Base-by-base conservation (phyloP, 352 stramenopile species). In the Phytophthora vignae region DNA sequence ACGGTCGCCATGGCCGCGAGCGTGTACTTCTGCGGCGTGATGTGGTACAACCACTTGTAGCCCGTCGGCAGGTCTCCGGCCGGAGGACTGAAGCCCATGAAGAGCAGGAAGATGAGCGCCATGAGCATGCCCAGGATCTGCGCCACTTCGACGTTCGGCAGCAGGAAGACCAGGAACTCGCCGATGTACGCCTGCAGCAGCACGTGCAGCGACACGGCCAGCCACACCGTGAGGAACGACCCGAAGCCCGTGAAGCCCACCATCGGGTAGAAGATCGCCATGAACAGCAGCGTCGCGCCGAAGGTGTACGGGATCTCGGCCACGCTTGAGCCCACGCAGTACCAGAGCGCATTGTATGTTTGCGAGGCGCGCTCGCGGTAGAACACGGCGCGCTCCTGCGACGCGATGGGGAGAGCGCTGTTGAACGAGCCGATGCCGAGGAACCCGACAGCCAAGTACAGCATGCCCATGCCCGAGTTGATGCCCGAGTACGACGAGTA, bases 401-500 rank as follows among this genome's bases (percentile, higher is more conserved):
- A 64, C 0, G 60, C 54, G n/a, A 74, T 54, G 4, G 67, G 67
- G n/a, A 74, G n/a, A 1, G 46, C 56, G 44, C 67, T 74, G 55
- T 36, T 74, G 46, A 74, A 74, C 12, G 64, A 55, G 15, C 38
- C 48, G 49, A 74, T 61, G 6, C 78, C 73, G 27, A 94, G 74
- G 63, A 97, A 97, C 36, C 88, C 56, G 8, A 87, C 83, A 9
- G 82, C 83, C 9, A 90, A 69, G 64, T 94, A 98, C 22, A 97
- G 85, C 12, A 96, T 81, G 5, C 87, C 84, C 12, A 97, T 69
- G 5, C 78, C 82, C 8, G 69, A 63, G 49, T 83, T 83, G n/a
- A 72, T 69, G 15, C 77, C 82, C 1, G 63, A 36, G 19, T 75
- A 85, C 14, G 77, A 80, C 8, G 55, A 64, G 40, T 80, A 85